Base-by-base conservation (phyloP, 306 rosid species). In the Citrullus mucosospermus region DNA sequence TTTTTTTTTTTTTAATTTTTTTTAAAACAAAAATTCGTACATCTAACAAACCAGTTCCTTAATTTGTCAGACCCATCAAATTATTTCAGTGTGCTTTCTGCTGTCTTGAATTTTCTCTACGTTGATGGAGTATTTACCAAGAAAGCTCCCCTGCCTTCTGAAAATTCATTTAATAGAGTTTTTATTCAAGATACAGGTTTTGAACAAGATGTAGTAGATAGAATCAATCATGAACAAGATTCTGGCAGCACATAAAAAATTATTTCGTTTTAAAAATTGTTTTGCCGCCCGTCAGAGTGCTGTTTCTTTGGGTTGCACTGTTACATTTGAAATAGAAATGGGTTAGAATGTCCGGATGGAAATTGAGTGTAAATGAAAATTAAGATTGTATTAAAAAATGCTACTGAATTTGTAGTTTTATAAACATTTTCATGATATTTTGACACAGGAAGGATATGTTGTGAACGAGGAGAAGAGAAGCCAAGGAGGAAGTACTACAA, bases 381-480 rank as follows among this genome's bases (percentile, higher is more conserved):
- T 36, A 32, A 32, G 36, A 32, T 3, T 32, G 36, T 32, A 32
- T 32, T 32, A 3, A 32, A 25, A 3, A 32, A 3, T 32, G 36
- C 3, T 32, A 32, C 3, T 2, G 4, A 32, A 32, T 32, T 32
- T 32, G 34, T 32, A 32, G 36, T 32, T 32, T 32, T 32, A 3
- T 32, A 32, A 32, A 32, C 36, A 32, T 32, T 32, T 32, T 32
- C 3, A 32, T 36, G 6, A 36, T 43, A 43, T 43, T 51, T 14
- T 18, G 80, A 80, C 87, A 93, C 87, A 93, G 98, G 97, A 93
- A 88, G 90, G 87, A 32, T 93, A 86, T 84, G 81, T 88, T 46
- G 86, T 87, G 76, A 86, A 80, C 89, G 97, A 88, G 79, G 92
- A 88, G n/a, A 51, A 38, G 20, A 83, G 80, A 57, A 58, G 39